Conservation (phyloP, 2,329 filamentous ascomycete genomes). For the Ophiostoma quercus region DNA sequence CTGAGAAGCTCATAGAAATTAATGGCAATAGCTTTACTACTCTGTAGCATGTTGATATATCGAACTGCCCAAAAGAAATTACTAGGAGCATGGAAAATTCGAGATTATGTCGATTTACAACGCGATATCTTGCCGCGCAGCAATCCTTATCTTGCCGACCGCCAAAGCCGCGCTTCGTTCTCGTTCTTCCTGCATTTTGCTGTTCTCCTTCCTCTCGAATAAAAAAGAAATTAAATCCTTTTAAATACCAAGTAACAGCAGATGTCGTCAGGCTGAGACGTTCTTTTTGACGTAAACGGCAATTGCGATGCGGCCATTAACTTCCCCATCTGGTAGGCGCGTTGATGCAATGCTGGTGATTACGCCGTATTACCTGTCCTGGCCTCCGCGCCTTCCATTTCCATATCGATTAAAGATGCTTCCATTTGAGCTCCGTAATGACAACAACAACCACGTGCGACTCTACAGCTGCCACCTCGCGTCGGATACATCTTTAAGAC, state of each 20-base stretch:
- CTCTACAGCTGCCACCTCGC: neutral
- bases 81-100: neutral
- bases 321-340: constrained; percentile 21
- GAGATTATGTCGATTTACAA: neutral
- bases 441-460: neutral
- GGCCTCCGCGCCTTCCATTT: neutral
- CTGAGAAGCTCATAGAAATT: neutral
- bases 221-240: neutral
- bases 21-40: neutral
- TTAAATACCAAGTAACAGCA: neutral
- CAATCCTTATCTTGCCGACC: neutral
- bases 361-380: constrained; percentile 22
- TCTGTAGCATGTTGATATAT: neutral
- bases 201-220: neutral
- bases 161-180: constrained; percentile 7
- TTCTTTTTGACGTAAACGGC: neutral
- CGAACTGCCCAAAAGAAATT: neutral
- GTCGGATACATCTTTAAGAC: neutral
- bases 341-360: constrained; percentile 19
- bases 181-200: neutral
- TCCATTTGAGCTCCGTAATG: neutral
- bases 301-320: constrained; percentile 13
- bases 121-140: constrained; percentile 3
- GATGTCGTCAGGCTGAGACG: neutral
- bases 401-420: neutral